Evolutionary conservation across 139 green algal species (phyloP).

Genomic region (Edaphochlamys debaryana): DNA sequence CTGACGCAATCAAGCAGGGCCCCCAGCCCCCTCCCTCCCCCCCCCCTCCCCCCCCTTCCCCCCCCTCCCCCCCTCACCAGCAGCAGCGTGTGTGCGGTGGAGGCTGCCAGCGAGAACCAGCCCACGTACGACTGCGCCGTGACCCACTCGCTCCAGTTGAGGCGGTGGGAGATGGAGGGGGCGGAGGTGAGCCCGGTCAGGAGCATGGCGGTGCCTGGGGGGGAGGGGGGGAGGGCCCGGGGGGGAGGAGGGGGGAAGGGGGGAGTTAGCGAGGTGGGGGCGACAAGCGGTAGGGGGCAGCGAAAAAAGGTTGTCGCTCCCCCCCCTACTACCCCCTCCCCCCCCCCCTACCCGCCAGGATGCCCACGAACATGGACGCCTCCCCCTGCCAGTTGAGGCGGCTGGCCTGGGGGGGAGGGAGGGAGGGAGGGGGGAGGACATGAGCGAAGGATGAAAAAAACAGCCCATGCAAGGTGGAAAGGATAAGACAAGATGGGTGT

Average conservation of each 20-base stretch:
- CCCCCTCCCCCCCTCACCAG: too few relatives aligned
- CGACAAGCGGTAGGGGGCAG: neutral
- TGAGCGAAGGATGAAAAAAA: too few relatives aligned
- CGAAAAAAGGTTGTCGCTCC: too few relatives aligned
- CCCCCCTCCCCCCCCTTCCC: too few relatives aligned
- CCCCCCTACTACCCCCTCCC: too few relatives aligned
- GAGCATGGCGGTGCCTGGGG: neutral
- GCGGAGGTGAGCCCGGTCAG: neutral
- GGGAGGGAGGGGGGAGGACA: too few relatives aligned
- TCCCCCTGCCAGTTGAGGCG: slow-evolving; percentile 18
- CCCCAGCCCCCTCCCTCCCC: too few relatives aligned
- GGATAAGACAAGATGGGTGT: too few relatives aligned
- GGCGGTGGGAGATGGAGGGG: neutral
- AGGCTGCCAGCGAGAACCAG: neutral
- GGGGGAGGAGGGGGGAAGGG: too few relatives aligned
- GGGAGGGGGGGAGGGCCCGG: too few relatives aligned
- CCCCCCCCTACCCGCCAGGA: neutral
- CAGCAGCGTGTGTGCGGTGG: neutral
- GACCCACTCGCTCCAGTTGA: neutral
- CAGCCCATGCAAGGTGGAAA: too few relatives aligned
- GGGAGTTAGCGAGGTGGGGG: neutral
- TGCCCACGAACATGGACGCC: slow-evolving; percentile 8
- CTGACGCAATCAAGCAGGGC: too few relatives aligned
- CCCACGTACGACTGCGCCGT: neutral
- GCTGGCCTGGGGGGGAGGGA: neutral